These are phyloP conservation scores for Russula sp. DNA, from an alignment of 768 basidiomycete species.

Conservation along the genomic window DNA sequence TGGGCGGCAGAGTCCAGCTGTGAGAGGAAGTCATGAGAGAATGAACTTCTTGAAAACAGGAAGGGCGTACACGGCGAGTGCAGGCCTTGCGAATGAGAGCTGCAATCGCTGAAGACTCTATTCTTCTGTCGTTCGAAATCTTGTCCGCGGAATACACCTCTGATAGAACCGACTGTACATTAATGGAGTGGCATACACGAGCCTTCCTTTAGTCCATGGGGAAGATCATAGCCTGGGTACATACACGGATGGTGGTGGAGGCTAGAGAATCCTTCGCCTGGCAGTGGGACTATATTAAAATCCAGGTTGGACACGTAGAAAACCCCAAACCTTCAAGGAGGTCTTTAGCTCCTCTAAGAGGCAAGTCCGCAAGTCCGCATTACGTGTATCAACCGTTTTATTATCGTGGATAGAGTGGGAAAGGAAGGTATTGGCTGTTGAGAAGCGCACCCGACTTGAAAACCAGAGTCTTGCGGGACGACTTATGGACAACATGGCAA, in stretches of 20 bases:
- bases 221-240: background rate
- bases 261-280: constrained; percentile 53
- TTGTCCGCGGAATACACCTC: constrained; percentile 70
- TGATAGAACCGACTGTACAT: constrained; percentile 53
- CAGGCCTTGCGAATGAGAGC: constrained; percentile 53
- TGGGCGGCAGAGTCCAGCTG: constrained; percentile 57
- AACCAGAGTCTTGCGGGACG: background rate
- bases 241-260: constrained; percentile 50
- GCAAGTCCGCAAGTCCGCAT: constrained; percentile 46
- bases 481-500: background rate
- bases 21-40: background rate
- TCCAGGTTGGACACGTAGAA: background rate
- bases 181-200: background rate
- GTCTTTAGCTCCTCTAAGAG: constrained; percentile 51
- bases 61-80: constrained; percentile 48
- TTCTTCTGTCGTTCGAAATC: constrained; percentile 34
- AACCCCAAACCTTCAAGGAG: constrained; percentile 56
- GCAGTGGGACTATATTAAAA: background rate
- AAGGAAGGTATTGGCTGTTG: background rate
- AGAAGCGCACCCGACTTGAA: background rate
- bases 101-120: constrained; percentile 45
- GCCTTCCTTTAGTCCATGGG: background rate
- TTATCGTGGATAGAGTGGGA: background rate
- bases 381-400: background rate
- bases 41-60: background rate